phyloP scores from a whole-genome alignment of 1,284 basidiomycete genomes.

The Moniliophthora roreri region DNA sequence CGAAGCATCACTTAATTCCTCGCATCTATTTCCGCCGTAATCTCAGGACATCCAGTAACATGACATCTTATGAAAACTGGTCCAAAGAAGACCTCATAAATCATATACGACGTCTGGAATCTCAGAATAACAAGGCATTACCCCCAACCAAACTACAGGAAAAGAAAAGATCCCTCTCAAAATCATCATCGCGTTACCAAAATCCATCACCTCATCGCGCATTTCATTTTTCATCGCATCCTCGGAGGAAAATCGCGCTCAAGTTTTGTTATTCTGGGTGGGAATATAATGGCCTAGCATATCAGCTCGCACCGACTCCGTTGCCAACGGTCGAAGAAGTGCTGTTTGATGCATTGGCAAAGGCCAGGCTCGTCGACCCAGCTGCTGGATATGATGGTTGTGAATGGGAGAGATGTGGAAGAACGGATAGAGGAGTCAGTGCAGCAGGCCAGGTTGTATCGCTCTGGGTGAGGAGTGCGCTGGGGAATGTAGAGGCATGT shows the following conservation, averaged over 20 bases:
- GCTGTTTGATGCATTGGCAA: constrained; percentile 80
- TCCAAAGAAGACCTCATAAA: constrained; percentile 68
- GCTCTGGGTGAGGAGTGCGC: constrained; percentile 81
- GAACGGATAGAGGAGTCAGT: constrained; percentile 95
- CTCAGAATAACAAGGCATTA: constrained; percentile 5
- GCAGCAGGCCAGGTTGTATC: constrained; percentile 94
- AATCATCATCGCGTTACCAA: constrained; percentile 7
- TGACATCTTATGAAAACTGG: constrained; percentile 51
- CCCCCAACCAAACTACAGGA: constrained; percentile 7
- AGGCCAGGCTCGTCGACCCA: constrained; percentile 73
- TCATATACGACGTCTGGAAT: constrained; percentile 56
- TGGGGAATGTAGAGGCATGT: constrained; percentile 26
- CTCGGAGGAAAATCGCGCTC: constrained; percentile 87
- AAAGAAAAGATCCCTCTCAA: constrained; percentile 18
- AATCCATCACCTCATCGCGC: constrained; percentile 8
- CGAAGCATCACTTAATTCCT: no score
- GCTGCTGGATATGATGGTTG: constrained; percentile 80
- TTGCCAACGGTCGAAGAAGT: constrained; percentile 91
- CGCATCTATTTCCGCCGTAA: no score
- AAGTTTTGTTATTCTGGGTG: constrained; percentile 93
- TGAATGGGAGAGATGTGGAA: constrained; percentile 88
- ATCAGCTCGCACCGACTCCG: constrained; percentile 67
- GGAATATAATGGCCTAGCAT: constrained; percentile 89
- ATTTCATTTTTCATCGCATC: constrained; percentile 70
- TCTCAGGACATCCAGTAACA: neutral